Base-by-base conservation (phyloP, 2,329 filamentous ascomycete species). In the Emmonsiellopsis sp. region DNA sequence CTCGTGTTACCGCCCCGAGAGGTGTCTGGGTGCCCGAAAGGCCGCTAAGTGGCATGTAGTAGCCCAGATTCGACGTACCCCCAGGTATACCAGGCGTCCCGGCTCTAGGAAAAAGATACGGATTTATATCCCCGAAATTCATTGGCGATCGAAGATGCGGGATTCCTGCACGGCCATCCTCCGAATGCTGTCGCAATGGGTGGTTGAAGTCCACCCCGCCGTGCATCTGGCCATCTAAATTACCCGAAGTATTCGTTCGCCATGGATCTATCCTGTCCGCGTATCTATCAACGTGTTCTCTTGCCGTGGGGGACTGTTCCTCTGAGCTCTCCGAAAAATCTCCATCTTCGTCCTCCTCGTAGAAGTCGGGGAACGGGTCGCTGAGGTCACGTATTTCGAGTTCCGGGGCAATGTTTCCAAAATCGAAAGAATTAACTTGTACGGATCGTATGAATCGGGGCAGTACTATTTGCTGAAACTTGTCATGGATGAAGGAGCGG, bases 361-460 rank as follows among this genome's bases (percentile, higher is more conserved):
- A 98, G 66, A 98, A 98, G 64, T 98, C 93, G 0, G 90, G 85
- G 55, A 97, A 79, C 2, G 93, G 93, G 67, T 98, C 91, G 62
- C 92, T 94, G 56, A 98, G 91, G 69, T 97, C 93, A 72, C 96
- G 97, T 63, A 98, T 85, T 66, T 94, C 89, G 42, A 98, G 81
- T 61, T 87, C 81, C 1, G 93, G 93, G 40, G 87, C 78, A 49
- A 92, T 83, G 32, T 77, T 82, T 47, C 93, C 93, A 68, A 98
- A 96, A 58, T 92, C 85, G 71, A 98, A 98, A 56, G 88, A 85
- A 68, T 96, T 91, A 42, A 96, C 91, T 52, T 89, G 86, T 62
- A 98, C 93, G 31, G 90, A 93, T 65, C 93, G 91, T 72, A 98
- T 96, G 78, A 98, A 96, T 64, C 90, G 87, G 55, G 93, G 93